Conservation (phyloP, 495 filamentous ascomycete genomes). For the Cairneyella variabilis region DNA sequence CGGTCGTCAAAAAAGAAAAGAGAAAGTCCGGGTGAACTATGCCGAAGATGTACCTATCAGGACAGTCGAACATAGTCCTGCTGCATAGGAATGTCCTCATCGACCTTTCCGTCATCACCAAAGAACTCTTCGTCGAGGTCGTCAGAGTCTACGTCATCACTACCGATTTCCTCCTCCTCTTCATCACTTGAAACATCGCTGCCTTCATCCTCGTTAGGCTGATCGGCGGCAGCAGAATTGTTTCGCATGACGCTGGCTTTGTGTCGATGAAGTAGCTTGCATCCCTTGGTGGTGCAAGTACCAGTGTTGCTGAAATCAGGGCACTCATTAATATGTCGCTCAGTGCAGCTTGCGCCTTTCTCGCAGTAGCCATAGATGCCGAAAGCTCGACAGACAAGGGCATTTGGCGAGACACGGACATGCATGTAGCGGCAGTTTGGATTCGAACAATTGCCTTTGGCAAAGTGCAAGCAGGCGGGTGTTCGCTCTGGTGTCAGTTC, state of each 20-base stretch:
- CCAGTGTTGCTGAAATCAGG: conserved; percentile 93
- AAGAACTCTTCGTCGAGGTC: conserved; percentile 66
- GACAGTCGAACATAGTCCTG: conserved; percentile 68
- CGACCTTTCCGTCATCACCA: conserved; percentile 36
- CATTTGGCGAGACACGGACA: conserved; percentile 73
- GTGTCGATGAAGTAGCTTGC: conserved; percentile 83
- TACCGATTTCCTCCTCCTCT: conserved; percentile 71
- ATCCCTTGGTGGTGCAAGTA: conserved; percentile 75
- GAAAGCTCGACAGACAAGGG: conserved; percentile 81
- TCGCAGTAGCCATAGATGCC: conserved; percentile 87
- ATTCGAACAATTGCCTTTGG: conserved; percentile 88
- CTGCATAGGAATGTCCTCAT: conserved; percentile 56
- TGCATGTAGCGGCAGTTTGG: conserved; percentile 86
- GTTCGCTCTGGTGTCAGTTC: conserved; percentile 80
- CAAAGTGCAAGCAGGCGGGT: conserved; percentile 85
- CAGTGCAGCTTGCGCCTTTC: conserved; percentile 70
- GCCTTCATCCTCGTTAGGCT: conserved; percentile 49
- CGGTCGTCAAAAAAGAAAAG: conserved; percentile 3
- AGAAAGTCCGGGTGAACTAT: too few species aligned
- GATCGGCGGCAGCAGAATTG: conserved; percentile 21
- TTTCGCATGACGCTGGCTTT: conserved; percentile 65
- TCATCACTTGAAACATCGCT: conserved; percentile 84
- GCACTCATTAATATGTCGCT: conserved; percentile 87
- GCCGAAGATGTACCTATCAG: too few species aligned
- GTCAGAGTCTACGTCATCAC: conserved; percentile 88